Conservation (phyloP, 2,329 filamentous ascomycete species). For the Leptographium wingfieldii region DNA sequence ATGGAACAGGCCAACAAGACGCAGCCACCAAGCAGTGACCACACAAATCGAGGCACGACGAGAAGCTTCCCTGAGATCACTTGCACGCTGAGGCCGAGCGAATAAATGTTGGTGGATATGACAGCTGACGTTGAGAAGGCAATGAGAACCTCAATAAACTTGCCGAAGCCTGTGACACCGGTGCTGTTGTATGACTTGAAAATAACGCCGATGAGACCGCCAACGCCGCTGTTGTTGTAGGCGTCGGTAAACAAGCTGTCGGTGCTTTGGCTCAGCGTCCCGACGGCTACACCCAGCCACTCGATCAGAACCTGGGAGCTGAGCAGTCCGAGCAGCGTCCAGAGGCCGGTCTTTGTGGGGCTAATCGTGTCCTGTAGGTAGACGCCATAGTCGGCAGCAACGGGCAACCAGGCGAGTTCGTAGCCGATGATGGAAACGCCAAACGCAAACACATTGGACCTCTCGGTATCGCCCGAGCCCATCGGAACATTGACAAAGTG, state of each 20-base stretch:
- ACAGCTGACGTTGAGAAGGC: slow-evolving; percentile 5
- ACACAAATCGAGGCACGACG: slow-evolving; percentile 8
- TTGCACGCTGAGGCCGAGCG: slow-evolving; percentile 10
- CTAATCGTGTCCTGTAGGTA: slow-evolving; percentile 3
- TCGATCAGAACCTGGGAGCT: slow-evolving; percentile 9
- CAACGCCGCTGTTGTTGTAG: slow-evolving; percentile 7
- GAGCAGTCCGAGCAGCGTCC: slow-evolving; percentile 4
- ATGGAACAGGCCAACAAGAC: slow-evolving; percentile 6
- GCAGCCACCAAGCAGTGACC: slow-evolving; percentile 6
- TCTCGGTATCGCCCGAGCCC: slow-evolving; percentile 1
- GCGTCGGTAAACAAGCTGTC: slow-evolving; percentile 7
- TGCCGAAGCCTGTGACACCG: slow-evolving; percentile 8
- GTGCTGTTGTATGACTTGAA: slow-evolving; percentile 5
- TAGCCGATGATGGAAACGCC: slow-evolving; percentile 15
- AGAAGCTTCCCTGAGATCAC: slow-evolving; percentile 6
- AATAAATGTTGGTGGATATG: slow-evolving; percentile 10
- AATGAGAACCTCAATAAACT: slow-evolving; percentile 8
- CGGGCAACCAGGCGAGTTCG: slow-evolving; percentile 13
- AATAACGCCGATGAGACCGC: slow-evolving; percentile 10
- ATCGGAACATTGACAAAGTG: slow-evolving; percentile 4
- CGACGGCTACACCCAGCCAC: slow-evolving; percentile 10
- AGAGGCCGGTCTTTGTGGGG: not conserved
- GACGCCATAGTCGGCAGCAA: slow-evolving; percentile 8
- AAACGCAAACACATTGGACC: slow-evolving; percentile 13
- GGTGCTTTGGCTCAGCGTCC: slow-evolving; percentile 7